These are phyloP conservation scores for Fusarium dlaminii DNA, from an alignment of 2,329 filamentous ascomycete genomes.

Conservation along the genomic window DNA sequence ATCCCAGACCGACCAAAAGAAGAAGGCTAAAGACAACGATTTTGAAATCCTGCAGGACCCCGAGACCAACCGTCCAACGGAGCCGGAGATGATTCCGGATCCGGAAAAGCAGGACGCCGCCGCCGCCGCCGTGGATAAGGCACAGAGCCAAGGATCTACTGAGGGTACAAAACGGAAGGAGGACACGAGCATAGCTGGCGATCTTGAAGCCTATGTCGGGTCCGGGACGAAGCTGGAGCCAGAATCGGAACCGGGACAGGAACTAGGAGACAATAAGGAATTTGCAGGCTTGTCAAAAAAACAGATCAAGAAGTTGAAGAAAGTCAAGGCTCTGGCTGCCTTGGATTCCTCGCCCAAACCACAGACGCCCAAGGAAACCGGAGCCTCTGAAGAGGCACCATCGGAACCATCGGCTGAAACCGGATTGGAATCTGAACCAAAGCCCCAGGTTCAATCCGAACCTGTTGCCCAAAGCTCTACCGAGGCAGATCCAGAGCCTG, in stretches of 20 bases:
- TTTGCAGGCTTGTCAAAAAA: conserved; percentile 42
- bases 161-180: conserved; percentile 27
- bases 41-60: conserved; percentile 44
- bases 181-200: conserved; percentile 28
- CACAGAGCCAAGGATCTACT: conserved; percentile 27
- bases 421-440: conserved; percentile 33
- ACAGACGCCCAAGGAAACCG: conserved; percentile 29
- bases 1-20: conserved; percentile 48
- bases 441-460: conserved; percentile 13
- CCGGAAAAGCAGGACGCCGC: conserved; percentile 42
- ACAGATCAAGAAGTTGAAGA: conserved; percentile 40
- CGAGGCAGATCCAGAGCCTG: conserved; percentile 25
- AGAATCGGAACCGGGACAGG: conserved; percentile 31
- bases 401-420: conserved; percentile 26
- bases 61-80: conserved; percentile 36
- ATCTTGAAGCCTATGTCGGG: conserved; percentile 29
- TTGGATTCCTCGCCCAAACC: conserved; percentile 24
- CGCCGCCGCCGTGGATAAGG: conserved; percentile 38
- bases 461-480: conserved; percentile 11
- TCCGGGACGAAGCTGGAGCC: conserved; percentile 28
- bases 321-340: conserved; percentile 36
- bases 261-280: conserved; percentile 34
- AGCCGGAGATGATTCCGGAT: conserved; percentile 38
- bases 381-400: conserved; percentile 18
- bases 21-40: conserved; percentile 47